These are phyloP conservation scores for Novymonas esmeraldas DNA, from an alignment of 208 protist genomes.

Conservation along the genomic window DNA sequence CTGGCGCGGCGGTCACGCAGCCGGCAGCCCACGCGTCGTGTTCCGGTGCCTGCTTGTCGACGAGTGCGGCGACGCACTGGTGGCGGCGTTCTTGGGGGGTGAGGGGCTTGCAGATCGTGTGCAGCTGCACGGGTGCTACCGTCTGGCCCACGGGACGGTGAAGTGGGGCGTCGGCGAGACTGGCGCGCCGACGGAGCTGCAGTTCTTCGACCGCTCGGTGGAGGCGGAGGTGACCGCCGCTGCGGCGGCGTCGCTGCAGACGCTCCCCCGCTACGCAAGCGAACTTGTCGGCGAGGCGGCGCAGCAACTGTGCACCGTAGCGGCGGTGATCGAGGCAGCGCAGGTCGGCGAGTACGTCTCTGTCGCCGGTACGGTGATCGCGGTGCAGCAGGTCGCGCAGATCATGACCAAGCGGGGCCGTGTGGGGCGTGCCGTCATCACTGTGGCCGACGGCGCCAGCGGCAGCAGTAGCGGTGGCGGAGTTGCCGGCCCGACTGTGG, in stretches of 20 bases:
- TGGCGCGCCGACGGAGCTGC: slow-evolving; percentile 38
- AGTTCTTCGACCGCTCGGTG: slow-evolving; percentile 45
- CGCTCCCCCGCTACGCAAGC: slow-evolving; percentile 40
- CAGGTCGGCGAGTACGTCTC: slow-evolving; percentile 56
- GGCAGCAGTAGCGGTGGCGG: not conserved
- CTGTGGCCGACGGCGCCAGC: slow-evolving; percentile 35
- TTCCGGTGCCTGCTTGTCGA: slow-evolving; percentile 64
- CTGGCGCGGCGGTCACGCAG: not conserved
- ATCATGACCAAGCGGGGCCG: slow-evolving; percentile 67
- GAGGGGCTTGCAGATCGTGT: slow-evolving; percentile 27
- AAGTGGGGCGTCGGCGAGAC: slow-evolving; percentile 37
- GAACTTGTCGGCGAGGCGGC: slow-evolving; percentile 43
- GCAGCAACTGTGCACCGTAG: slow-evolving; percentile 29
- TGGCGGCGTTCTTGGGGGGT: slow-evolving; percentile 30
- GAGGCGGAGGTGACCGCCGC: slow-evolving; percentile 19
- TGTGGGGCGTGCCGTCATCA: slow-evolving; percentile 46
- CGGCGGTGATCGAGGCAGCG: slow-evolving; percentile 24
- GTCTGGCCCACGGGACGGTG: slow-evolving; percentile 33
- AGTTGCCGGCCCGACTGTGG: slow-evolving; percentile 15
- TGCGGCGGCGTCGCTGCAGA: not conserved
- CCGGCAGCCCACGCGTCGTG: slow-evolving; percentile 19
- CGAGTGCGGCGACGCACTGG: slow-evolving; percentile 48
- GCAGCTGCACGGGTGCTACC: slow-evolving; percentile 32
- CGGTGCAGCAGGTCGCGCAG: slow-evolving; percentile 20
- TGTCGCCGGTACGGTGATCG: slow-evolving; percentile 45